Evolutionary conservation across 371 early-diverging fungal genomes (phyloP).

Genomic region (Mortierella sp.): DNA sequence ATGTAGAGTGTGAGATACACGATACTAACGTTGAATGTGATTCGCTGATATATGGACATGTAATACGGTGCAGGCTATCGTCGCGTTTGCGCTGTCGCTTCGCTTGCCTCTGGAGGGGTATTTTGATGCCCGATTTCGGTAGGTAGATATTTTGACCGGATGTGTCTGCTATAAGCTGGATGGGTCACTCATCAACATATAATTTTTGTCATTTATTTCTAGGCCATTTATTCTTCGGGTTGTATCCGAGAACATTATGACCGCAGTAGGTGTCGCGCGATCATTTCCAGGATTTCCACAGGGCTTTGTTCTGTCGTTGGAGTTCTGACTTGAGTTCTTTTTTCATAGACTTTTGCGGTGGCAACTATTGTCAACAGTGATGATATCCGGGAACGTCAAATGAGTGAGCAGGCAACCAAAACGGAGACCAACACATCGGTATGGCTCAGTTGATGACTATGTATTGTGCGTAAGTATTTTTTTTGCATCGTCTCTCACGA

Average conservation of each 20-base stretch:
- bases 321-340: not conserved
- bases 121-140: constrained; percentile 32
- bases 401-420: not conserved
- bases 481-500: too few relatives aligned
- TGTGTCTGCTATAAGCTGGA: too few relatives aligned
- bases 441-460: not conserved
- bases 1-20: too few relatives aligned
- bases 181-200: too few relatives aligned
- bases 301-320: not conserved
- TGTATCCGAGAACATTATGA: constrained; percentile 31
- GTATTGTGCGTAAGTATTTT: too few relatives aligned
- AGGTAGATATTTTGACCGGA: too few relatives aligned
- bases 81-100: constrained; percentile 28
- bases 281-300: not conserved
- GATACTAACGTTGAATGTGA: too few relatives aligned
- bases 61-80: constrained; percentile 17
- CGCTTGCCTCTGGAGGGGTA: constrained; percentile 26
- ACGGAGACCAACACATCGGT: not conserved
- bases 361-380: constrained; percentile 23
- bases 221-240: constrained; percentile 29
- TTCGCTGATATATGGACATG: too few relatives aligned
- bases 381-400: constrained; percentile 1
- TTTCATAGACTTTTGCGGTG: constrained; percentile 19
- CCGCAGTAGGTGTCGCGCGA: constrained; percentile 13
- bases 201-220: not conserved